Evolutionary conservation across 257 asterid species (phyloP).

Genomic region (Perilla frutescens): DNA sequence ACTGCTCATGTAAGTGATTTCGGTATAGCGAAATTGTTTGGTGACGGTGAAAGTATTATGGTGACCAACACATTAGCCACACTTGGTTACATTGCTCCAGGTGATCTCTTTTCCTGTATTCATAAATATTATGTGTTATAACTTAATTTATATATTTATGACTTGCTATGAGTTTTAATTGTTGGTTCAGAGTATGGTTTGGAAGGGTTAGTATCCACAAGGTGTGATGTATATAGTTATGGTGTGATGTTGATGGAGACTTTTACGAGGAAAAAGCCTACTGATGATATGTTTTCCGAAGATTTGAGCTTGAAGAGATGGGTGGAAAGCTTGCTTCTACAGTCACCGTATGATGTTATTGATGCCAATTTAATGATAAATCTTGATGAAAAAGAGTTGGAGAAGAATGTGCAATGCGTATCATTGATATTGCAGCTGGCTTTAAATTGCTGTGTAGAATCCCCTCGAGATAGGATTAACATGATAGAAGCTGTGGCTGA

Average conservation of each 20-base stretch:
- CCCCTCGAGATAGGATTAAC: background rate
- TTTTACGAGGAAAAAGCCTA: slow-evolving; percentile 37
- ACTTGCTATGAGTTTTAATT: background rate
- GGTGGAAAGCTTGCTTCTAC: slow-evolving; percentile 26
- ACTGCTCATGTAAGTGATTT: too few species aligned
- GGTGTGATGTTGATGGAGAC: slow-evolving; percentile 40
- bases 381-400: background rate
- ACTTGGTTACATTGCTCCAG: slow-evolving; percentile 34
- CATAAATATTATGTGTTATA: background rate
- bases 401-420: background rate
- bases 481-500: slow-evolving; percentile 1
- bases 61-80: slow-evolving; percentile 31
- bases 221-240: too few species aligned
- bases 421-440: background rate
- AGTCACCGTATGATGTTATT: slow-evolving; percentile 18
- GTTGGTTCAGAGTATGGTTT: slow-evolving; percentile 9
- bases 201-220: slow-evolving; percentile 35
- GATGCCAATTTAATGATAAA: slow-evolving; percentile 32
- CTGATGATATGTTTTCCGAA: slow-evolving; percentile 33
- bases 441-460: background rate
- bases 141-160: background rate
- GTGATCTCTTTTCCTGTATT: background rate
- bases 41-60: slow-evolving; percentile 1
- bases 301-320: slow-evolving; percentile 35
- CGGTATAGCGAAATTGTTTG: too few species aligned